phyloP scores from a whole-genome alignment of 768 basidiomycete species.

The Omphalotus guepiniiformis region DNA sequence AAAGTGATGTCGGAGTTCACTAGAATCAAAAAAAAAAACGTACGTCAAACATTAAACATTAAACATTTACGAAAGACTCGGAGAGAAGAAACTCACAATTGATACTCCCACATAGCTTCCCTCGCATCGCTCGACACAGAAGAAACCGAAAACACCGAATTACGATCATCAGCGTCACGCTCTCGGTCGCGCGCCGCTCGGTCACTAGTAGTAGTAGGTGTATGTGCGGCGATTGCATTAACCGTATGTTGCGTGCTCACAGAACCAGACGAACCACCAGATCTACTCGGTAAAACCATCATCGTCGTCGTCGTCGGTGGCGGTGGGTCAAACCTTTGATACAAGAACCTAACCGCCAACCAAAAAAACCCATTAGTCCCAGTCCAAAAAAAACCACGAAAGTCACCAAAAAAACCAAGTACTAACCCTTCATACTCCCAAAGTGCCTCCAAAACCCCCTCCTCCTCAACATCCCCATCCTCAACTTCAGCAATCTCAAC shows the following conservation, averaged over 20 bases:
- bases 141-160: constrained; percentile 2
- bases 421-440: constrained; percentile 37
- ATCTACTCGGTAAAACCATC: background rate
- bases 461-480: constrained; percentile 20
- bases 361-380: too few relatives aligned
- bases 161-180: background rate
- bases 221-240: too few relatives aligned
- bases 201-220: background rate
- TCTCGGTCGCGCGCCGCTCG: background rate
- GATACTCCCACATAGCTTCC: constrained; percentile 18
- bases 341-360: constrained; percentile 22
- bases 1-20: constrained; percentile 10
- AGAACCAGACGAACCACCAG: background rate
- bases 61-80: background rate
- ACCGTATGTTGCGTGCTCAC: background rate
- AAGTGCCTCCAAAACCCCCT: constrained; percentile 25
- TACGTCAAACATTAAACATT: background rate
- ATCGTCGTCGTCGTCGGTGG: background rate
- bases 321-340: constrained; percentile 20
- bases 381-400: background rate
- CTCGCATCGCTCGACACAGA: constrained; percentile 15
- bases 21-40: background rate
- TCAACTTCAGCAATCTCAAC: constrained; percentile 27
- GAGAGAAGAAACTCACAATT: constrained; percentile 7
- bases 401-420: background rate